These are phyloP conservation scores for Dactylonectria macrodidyma DNA, from an alignment of 2,329 filamentous ascomycete species.

Conservation along the genomic window DNA sequence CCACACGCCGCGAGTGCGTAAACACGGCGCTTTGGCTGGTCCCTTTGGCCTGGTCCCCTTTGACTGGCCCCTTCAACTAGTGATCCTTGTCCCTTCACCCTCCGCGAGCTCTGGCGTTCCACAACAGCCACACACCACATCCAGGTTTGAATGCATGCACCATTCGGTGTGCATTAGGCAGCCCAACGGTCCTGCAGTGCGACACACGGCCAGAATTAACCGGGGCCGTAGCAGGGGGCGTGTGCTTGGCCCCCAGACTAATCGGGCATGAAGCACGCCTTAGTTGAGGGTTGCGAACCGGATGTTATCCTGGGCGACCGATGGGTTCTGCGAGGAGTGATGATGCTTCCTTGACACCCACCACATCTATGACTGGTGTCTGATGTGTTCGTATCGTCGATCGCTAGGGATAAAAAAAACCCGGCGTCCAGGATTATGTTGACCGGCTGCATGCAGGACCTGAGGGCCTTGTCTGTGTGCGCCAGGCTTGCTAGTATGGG, in stretches of 20 bases:
- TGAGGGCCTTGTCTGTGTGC: background rate
- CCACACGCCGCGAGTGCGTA: slow-evolving; percentile 24
- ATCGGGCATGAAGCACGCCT: slow-evolving; percentile 12
- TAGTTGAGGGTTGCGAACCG: slow-evolving; percentile 10
- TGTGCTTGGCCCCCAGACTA: slow-evolving; percentile 16
- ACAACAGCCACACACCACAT: slow-evolving; percentile 36
- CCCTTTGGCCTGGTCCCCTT: background rate
- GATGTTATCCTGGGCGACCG: slow-evolving; percentile 20
- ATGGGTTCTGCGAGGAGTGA: slow-evolving; percentile 22
- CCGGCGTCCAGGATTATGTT: slow-evolving; percentile 27
- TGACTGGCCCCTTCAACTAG: background rate
- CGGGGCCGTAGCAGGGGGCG: slow-evolving; percentile 10
- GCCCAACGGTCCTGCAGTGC: slow-evolving; percentile 43
- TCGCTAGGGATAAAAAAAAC: slow-evolving; percentile 24
- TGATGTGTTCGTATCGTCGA: slow-evolving; percentile 40
- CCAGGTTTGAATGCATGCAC: slow-evolving; percentile 40
- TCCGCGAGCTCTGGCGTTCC: slow-evolving; percentile 25
- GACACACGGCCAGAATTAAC: slow-evolving; percentile 28
- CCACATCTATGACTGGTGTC: background rate
- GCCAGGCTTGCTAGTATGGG: background rate
- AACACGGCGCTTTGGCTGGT: slow-evolving; percentile 4
- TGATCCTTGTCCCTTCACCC: slow-evolving; percentile 8
- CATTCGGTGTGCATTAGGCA: slow-evolving; percentile 34
- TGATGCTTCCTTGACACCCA: background rate
- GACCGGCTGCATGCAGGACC: slow-evolving; percentile 46